phyloP scores from a whole-genome alignment of 768 basidiomycete genomes.

The Podaxis sp. region DNA sequence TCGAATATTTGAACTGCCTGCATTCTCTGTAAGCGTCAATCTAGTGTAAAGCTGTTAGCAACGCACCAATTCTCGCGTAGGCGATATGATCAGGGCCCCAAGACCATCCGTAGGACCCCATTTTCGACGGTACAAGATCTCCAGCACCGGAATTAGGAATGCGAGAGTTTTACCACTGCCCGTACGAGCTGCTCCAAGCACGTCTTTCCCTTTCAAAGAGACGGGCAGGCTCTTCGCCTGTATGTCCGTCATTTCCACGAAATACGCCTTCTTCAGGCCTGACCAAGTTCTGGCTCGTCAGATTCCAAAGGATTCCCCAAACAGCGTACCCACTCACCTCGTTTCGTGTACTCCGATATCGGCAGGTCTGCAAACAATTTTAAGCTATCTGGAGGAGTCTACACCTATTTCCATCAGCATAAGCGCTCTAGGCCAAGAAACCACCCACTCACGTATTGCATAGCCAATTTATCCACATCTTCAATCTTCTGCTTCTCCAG shows the following conservation, averaged over 20 bases:
- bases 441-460: constrained; percentile 45
- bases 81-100: constrained; percentile 91
- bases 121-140: constrained; percentile 85
- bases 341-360: constrained; percentile 73
- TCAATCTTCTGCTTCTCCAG: constrained; percentile 52
- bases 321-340: constrained; percentile 43
- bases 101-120: constrained; percentile 93
- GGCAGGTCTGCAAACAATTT: constrained; percentile 76
- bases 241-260: constrained; percentile 87
- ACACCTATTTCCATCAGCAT: constrained; percentile 17
- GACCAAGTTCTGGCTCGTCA: background rate
- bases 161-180: constrained; percentile 97
- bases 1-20: constrained; percentile 99
- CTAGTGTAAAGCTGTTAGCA: background rate
- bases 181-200: constrained; percentile 93
- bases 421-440: background rate
- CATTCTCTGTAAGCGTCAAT: background rate
- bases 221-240: constrained; percentile 90
- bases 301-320: background rate
- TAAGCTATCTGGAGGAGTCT: constrained; percentile 54
- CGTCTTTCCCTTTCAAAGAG: constrained; percentile 91
- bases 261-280: constrained; percentile 89
- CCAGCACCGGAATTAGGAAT: constrained; percentile 91
- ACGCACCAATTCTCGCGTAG: constrained; percentile 88
- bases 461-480: constrained; percentile 45